Evolutionary conservation across 257 asterid genomes (phyloP).

Genomic region (Paulownia fortunei): DNA sequence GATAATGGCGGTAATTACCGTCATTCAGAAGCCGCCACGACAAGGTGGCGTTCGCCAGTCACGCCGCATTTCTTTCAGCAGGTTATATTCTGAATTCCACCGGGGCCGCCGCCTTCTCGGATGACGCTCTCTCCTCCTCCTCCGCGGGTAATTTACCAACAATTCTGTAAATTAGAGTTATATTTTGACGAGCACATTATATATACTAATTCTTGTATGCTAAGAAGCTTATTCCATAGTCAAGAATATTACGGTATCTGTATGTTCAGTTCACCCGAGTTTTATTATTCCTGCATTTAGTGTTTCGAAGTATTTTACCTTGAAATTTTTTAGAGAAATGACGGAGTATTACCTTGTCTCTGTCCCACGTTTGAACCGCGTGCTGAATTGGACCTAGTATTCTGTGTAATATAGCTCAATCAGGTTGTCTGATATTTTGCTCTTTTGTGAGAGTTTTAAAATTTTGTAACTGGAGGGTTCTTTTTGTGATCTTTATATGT

Average conservation of each 20-base stretch:
- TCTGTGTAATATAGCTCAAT: neutral
- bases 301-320: neutral
- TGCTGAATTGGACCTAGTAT: neutral
- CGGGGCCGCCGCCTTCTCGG: slow-evolving; percentile 55
- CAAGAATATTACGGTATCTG: neutral
- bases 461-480: neutral
- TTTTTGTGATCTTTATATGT: neutral
- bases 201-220: neutral
- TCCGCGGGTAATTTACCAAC: slow-evolving; percentile 42
- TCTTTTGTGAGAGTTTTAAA: neutral
- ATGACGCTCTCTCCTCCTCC: slow-evolving; percentile 45
- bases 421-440: neutral
- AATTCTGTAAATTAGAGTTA: neutral
- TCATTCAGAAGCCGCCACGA: slow-evolving; percentile 54
- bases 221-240: neutral
- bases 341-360: neutral
- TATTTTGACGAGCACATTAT: neutral
- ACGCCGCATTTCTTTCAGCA: slow-evolving; percentile 56
- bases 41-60: slow-evolving; percentile 59
- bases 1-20: slow-evolving; percentile 58
- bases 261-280: neutral
- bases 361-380: neutral
- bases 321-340: neutral
- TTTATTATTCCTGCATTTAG: neutral
- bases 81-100: slow-evolving; percentile 58